These are phyloP conservation scores for Kurtzmaniella natalensis DNA, from an alignment of 1,139 yeast genomes.

Conservation along the genomic window DNA sequence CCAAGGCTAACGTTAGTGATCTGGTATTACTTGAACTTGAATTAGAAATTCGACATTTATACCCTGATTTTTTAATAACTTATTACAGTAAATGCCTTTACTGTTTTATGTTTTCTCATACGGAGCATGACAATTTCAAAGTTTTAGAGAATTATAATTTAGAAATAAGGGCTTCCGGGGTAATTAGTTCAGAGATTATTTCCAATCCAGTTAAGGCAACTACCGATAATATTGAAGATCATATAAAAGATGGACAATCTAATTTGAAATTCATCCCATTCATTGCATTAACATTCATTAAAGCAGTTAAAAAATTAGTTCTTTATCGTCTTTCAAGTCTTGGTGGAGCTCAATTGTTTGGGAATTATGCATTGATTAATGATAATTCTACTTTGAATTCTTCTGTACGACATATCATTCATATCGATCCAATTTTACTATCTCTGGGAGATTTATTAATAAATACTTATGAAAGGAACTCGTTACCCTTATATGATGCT, in stretches of 20 bases:
- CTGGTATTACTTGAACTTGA: slow-evolving; percentile 55
- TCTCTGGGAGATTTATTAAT: slow-evolving; percentile 49
- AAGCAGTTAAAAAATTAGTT: slow-evolving; percentile 56
- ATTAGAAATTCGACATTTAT: slow-evolving; percentile 46
- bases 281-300: slow-evolving; percentile 52
- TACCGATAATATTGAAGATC: slow-evolving; percentile 8
- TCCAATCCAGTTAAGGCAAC: slow-evolving; percentile 22
- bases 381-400: slow-evolving; percentile 9
- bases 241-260: slow-evolving; percentile 4
- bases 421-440: slow-evolving; percentile 53
- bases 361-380: slow-evolving; percentile 43
- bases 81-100: slow-evolving; percentile 61
- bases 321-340: slow-evolving; percentile 40
- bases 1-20: slow-evolving; percentile 17
- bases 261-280: slow-evolving; percentile 29
- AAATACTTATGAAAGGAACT: slow-evolving; percentile 21
- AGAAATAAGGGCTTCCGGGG: slow-evolving; percentile 25
- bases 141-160: slow-evolving; percentile 30
- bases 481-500: slow-evolving; percentile 31
- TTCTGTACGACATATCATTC: slow-evolving; percentile 26
- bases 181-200: slow-evolving; percentile 24
- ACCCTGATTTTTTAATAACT: slow-evolving; percentile 52
- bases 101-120: slow-evolving; percentile 46
- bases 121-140: slow-evolving; percentile 20
- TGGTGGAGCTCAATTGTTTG: slow-evolving; percentile 45